Evolutionary conservation across 257 asterid genomes (phyloP).

Genomic region (Solanum microdontum): DNA sequence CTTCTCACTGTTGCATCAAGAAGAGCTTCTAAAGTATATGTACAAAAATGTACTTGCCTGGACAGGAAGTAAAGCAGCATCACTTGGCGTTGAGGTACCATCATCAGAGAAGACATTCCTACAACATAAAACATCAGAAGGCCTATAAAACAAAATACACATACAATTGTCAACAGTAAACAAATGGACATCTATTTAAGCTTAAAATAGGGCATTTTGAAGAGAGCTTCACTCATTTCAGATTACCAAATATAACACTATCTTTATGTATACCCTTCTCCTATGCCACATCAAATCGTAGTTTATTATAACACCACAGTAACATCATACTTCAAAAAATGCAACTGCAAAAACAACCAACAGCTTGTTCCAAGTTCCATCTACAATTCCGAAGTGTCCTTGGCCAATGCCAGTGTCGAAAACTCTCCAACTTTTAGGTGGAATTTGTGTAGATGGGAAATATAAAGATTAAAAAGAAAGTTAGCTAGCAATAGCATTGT

Average conservation of each 20-base stretch:
- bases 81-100: constrained; percentile 47
- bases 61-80: constrained; percentile 56
- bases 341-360: neutral
- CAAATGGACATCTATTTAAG: neutral
- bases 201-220: neutral
- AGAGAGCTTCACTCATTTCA: neutral
- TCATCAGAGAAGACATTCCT: constrained; percentile 89
- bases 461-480: neutral
- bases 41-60: constrained; percentile 47
- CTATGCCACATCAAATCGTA: neutral
- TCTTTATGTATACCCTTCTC: neutral
- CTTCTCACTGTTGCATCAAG: neutral
- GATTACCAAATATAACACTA: neutral
- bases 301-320: neutral
- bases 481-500: neutral
- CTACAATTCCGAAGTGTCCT: neutral
- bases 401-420: neutral
- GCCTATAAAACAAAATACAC: neutral
- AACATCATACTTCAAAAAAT: neutral
- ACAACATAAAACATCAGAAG: constrained; percentile 1
- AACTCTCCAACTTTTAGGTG: neutral
- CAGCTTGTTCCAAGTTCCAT: neutral
- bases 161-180: neutral
- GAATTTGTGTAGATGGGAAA: neutral
- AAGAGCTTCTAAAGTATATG: neutral